These are phyloP conservation scores for Sclerotinia glacialis DNA, from an alignment of 2,329 filamentous ascomycete genomes.

Conservation along the genomic window DNA sequence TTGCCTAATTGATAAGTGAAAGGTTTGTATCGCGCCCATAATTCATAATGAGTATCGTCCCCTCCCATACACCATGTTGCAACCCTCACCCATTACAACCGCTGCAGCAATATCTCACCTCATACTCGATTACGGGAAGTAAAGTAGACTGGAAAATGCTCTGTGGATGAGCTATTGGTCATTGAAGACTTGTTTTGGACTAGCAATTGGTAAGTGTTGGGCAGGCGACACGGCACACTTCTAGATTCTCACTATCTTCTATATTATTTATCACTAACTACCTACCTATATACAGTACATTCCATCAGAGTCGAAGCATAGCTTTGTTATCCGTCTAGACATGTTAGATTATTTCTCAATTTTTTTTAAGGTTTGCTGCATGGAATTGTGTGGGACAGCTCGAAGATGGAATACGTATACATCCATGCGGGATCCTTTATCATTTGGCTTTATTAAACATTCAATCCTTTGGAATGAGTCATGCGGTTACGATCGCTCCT, in stretches of 20 bases:
- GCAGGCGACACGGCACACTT: not conserved
- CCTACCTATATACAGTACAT: not conserved
- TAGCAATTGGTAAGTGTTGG: not conserved
- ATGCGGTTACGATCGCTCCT: too few species aligned
- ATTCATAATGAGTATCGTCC: too few species aligned
- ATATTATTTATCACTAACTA: too few species aligned
- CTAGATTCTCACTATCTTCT: not conserved
- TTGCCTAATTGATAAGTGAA: too few species aligned
- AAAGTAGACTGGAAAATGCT: not conserved
- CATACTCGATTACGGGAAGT: not conserved
- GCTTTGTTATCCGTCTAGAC: too few species aligned
- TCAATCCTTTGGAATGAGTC: not conserved
- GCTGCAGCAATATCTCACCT: not conserved
- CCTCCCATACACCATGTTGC: too few species aligned
- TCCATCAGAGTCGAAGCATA: not conserved
- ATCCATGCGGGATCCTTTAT: too few species aligned
- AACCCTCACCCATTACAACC: not conserved
- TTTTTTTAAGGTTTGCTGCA: not conserved
- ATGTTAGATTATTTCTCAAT: too few species aligned
- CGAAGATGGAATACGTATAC: too few species aligned
- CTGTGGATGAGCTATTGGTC: not conserved
- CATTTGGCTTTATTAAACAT: not conserved
- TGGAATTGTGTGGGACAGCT: too few species aligned
- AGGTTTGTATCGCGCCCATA: too few species aligned
- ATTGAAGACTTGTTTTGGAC: not conserved